Conservation (phyloP, 768 basidiomycete genomes). For the Leccinum arenicola region DNA sequence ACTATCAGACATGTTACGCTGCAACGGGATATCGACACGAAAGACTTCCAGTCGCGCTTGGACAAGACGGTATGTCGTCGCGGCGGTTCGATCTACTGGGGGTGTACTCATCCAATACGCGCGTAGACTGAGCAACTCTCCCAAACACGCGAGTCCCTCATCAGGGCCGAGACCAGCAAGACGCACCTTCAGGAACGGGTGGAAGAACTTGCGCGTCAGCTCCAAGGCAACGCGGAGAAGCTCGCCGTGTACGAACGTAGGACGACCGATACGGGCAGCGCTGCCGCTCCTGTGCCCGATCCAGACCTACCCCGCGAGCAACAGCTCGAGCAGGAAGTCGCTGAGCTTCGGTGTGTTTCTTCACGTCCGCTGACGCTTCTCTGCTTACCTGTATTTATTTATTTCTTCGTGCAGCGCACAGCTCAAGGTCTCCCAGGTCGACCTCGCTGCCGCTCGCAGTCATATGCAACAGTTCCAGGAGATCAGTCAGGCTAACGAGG, state of each 20-base stretch:
- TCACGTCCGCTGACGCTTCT: not conserved
- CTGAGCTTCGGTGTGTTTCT: slow-evolving; percentile 67
- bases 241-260: slow-evolving; percentile 83
- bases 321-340: slow-evolving; percentile 80
- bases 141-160: slow-evolving; percentile 65
- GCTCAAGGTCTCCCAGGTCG: slow-evolving; percentile 75
- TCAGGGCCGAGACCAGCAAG: slow-evolving; percentile 75
- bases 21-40: slow-evolving; percentile 78
- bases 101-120: slow-evolving; percentile 9
- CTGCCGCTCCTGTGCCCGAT: slow-evolving; percentile 35
- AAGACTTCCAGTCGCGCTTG: slow-evolving; percentile 68
- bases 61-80: slow-evolving; percentile 60
- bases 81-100: not conserved
- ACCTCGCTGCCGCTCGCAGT: slow-evolving; percentile 63
- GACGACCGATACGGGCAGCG: slow-evolving; percentile 30
- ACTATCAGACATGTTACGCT: slow-evolving; percentile 66
- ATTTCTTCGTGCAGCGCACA: slow-evolving; percentile 47
- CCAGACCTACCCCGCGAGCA: slow-evolving; percentile 64
- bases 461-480: slow-evolving; percentile 85
- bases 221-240: slow-evolving; percentile 81
- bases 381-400: not conserved
- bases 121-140: slow-evolving; percentile 59
- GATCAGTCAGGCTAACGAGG: slow-evolving; percentile 80
- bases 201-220: slow-evolving; percentile 45
- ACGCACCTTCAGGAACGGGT: slow-evolving; percentile 71